Evolutionary conservation across 1,284 basidiomycete species (phyloP), one percentile per base, ranked within the genome.

Genomic region (Marasmius fiardii): DNA sequence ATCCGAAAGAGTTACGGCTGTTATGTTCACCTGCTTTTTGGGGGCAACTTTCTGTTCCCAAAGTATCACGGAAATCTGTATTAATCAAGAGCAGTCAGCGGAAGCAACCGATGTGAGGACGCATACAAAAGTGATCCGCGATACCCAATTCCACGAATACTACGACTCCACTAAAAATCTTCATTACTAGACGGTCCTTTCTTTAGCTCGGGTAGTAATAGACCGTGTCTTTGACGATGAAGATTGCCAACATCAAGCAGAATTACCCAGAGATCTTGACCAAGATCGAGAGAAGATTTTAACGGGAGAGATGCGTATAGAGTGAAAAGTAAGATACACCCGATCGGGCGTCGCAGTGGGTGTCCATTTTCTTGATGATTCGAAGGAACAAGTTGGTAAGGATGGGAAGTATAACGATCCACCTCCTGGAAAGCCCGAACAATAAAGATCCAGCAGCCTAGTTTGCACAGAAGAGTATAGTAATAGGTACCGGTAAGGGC

Each of bases 241-340:
- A 18, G 28, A 51, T 51, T 24, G 31, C 47, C 10, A 58, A 21
- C n/a, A 49, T 33, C 18, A 48, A 51, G 14, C 39, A 43, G 12
- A 54, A 41, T 52, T 52, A 58, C 6, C 26, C 54, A 3, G 43
- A 18, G 48, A 58, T 50, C 41, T 54, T 28, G 45, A 57, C 49
- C 10, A 52, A 47, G 33, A 51, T 57, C 14, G 35, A 37, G n/a
- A n/a, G 2, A n/a, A 37, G n/a, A n/a, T n/a, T n/a, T n/a, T n/a
- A n/a, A n/a, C n/a, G n/a, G n/a, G n/a, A n/a, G n/a, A n/a, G n/a
- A n/a, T n/a, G n/a, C n/a, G n/a, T n/a, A n/a, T n/a, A n/a, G n/a
- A n/a, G n/a, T n/a, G n/a, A n/a, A n/a, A n/a, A n/a, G n/a, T n/a
- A n/a, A n/a, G 35, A 37, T n/a, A 12, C n/a, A 37, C 35, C 35